Conservation (phyloP, 306 rosid genomes). For the Citrullus mucosospermus region DNA sequence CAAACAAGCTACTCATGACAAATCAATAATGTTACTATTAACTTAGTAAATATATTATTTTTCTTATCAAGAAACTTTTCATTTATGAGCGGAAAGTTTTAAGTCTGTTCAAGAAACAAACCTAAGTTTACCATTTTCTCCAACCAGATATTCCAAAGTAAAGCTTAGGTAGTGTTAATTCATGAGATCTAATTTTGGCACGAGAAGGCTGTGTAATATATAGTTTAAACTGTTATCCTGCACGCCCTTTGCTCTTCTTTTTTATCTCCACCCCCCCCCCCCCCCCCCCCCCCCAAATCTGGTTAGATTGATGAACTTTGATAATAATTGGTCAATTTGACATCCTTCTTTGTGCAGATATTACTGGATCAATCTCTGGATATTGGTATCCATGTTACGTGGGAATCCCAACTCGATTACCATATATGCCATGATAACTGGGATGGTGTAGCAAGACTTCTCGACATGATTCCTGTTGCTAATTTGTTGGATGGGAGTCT, state of each 20-base stretch:
- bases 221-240: background rate
- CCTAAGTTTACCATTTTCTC: background rate
- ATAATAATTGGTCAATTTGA: background rate
- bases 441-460: constrained; percentile 58
- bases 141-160: background rate
- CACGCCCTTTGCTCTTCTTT: background rate
- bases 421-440: constrained; percentile 54
- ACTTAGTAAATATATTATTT: background rate
- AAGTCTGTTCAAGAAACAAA: background rate
- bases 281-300: too few species aligned
- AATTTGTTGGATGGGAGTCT: constrained; percentile 53
- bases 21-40: background rate
- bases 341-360: constrained; percentile 37
- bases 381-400: constrained; percentile 41
- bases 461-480: constrained; percentile 53
- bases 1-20: background rate
- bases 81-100: background rate
- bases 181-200: background rate
- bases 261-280: too few species aligned
- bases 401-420: constrained; percentile 95
- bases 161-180: background rate
- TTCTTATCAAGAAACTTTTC: too few species aligned
- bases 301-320: too few species aligned
- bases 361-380: constrained; percentile 54
- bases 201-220: background rate